These are phyloP conservation scores for Botrytis squamosa DNA, from an alignment of 2,329 filamentous ascomycete species.

Conservation along the genomic window DNA sequence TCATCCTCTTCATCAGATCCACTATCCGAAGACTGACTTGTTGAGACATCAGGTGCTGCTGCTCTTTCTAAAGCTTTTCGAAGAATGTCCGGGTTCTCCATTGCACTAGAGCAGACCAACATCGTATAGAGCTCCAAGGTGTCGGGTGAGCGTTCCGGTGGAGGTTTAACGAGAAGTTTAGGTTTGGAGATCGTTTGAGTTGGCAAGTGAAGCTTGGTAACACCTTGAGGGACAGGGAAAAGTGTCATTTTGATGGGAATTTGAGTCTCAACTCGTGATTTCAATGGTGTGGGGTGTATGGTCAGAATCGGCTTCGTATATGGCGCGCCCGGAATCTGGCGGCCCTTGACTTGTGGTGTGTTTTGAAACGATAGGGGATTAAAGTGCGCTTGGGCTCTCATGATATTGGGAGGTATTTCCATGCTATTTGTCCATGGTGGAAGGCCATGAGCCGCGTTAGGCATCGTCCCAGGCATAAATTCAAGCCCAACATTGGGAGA, in stretches of 20 bases:
- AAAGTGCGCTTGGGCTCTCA: slow-evolving; percentile 24
- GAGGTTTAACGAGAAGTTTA: slow-evolving; percentile 77
- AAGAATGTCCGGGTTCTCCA: slow-evolving; percentile 68
- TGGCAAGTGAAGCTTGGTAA: slow-evolving; percentile 81
- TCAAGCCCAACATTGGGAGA: slow-evolving; percentile 46
- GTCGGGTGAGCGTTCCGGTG: slow-evolving; percentile 64
- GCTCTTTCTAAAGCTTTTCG: slow-evolving; percentile 56
- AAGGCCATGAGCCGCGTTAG: slow-evolving; percentile 30
- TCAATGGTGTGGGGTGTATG: slow-evolving; percentile 67
- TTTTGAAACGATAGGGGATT: slow-evolving; percentile 27
- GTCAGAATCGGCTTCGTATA: slow-evolving; percentile 48
- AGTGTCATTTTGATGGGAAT: slow-evolving; percentile 84
- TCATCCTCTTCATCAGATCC: slow-evolving; percentile 47
- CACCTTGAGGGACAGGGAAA: slow-evolving; percentile 69
- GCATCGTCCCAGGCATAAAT: slow-evolving; percentile 41
- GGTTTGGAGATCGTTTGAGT: slow-evolving; percentile 91
- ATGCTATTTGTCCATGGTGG: slow-evolving; percentile 41
- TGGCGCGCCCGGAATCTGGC: slow-evolving; percentile 30
- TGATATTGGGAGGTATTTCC: slow-evolving; percentile 25
- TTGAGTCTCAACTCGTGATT: slow-evolving; percentile 94
- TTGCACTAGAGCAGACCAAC: slow-evolving; percentile 89
- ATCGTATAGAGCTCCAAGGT: slow-evolving; percentile 77
- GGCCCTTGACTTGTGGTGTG: slow-evolving; percentile 29
- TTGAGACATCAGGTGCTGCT: slow-evolving; percentile 39
- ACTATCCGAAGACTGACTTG: slow-evolving; percentile 25